Base-by-base conservation (phyloP, 2,329 filamentous ascomycete genomes). In the Talaromyces sp. region DNA sequence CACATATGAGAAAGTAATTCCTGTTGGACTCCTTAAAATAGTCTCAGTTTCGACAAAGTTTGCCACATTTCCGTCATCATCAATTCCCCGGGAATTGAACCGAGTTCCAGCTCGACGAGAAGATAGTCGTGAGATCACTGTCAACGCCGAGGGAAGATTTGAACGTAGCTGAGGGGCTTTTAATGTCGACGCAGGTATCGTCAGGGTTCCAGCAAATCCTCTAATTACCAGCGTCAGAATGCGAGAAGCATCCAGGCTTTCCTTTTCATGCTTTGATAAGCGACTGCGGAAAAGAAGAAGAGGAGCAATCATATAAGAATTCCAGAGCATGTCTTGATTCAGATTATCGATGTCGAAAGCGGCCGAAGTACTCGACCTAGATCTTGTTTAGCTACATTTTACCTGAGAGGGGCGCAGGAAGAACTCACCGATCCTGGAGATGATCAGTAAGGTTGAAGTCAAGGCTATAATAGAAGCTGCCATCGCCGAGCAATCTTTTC, bases 41-140 rank as follows among this genome's bases (percentile, higher is more conserved):
- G 92, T 96, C 77, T 99, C 95, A 0, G 92, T 95, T 76, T 99
- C 95, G n/a, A 98, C 95, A 76, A 96, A 99, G 75, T 99, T 99
- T 64, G 95, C 93, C 31, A 98, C 95, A 69, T 98, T 92, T 14
- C 95, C 95, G 71, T 98, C 92, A 73, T 99, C 95, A 71, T 99
- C 95, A 66, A 99, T 96, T 44, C 95, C 95, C 67, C 95, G 85
- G n/a, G 94, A 89, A 74, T 98, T 98, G 82, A 98, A 99, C 47
- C 95, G 86, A 16, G 95, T 99, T 27, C 95, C 95, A 18, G 95
- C 95, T 77, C 94, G 87, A 68, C 88, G 85, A 71, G 93, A 98
- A 1, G 95, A 98, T 42, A 98, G 81, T 34, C 95, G 86, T 1
- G 95, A 98, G 64, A 98, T 95, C 27, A 98, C 82, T 0, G 93